Evolutionary conservation across 139 green algal genomes (phyloP).

Genomic region (Coccomyxa sp.): DNA sequence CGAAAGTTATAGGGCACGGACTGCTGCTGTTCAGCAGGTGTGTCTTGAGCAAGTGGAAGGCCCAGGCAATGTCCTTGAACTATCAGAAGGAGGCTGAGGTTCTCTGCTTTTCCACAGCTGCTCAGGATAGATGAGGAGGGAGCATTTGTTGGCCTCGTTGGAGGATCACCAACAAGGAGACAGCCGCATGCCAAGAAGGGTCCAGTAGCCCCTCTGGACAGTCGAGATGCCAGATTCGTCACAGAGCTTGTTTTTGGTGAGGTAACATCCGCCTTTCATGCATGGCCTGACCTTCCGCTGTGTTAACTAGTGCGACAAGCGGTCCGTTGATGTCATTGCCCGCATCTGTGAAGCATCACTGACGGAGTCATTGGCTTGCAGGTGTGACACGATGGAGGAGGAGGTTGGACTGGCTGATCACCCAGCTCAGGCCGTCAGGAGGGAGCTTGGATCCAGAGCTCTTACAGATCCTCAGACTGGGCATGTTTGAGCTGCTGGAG

Average conservation of each 20-base stretch:
- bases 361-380: neutral
- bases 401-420: constrained; percentile 50
- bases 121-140: constrained; percentile 58
- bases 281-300: neutral
- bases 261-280: neutral
- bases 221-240: neutral
- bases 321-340: neutral
- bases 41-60: too few species aligned
- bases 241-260: neutral
- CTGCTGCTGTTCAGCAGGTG: too few species aligned
- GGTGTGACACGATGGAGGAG: constrained; percentile 48
- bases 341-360: neutral
- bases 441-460: constrained; percentile 17
- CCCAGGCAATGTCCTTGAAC: too few species aligned
- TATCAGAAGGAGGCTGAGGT: too few species aligned
- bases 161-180: constrained; percentile 21
- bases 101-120: constrained; percentile 31
- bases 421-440: constrained; percentile 23
- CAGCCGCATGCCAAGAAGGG: neutral
- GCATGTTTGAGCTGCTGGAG: constrained; percentile 65
- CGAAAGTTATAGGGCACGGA: too few species aligned
- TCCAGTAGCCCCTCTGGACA: neutral
- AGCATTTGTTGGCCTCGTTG: constrained; percentile 47
- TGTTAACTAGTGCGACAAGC: neutral
- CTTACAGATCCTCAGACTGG: constrained; percentile 63